Conservation (phyloP, 1,284 basidiomycete species). For the Trichosporon sp. region DNA sequence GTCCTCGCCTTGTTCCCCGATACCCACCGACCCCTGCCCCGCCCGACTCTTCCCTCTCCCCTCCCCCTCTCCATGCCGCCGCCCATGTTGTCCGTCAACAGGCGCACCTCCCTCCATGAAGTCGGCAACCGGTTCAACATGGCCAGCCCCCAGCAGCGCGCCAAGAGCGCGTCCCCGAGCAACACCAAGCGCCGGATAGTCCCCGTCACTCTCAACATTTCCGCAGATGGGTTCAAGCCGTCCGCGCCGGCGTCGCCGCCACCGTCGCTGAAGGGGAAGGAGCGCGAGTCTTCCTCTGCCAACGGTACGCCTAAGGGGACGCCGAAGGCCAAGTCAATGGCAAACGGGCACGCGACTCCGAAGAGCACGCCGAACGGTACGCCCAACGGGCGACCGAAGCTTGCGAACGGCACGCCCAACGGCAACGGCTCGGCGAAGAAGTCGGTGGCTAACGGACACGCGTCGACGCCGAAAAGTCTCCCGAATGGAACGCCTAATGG, state of each 20-base stretch:
- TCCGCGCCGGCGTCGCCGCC: neutral
- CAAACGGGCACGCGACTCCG: constrained; percentile 21
- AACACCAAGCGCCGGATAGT: constrained; percentile 16
- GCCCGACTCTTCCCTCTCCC: neutral
- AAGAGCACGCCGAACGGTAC: constrained; percentile 28
- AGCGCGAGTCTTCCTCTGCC: constrained; percentile 20
- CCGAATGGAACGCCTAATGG: neutral
- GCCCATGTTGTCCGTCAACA: constrained; percentile 10
- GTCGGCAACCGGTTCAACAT: constrained; percentile 15
- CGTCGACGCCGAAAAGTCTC: neutral
- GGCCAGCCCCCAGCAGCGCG: constrained; percentile 14
- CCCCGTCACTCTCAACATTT: constrained; percentile 12
- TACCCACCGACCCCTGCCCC: neutral
- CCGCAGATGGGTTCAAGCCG: constrained; percentile 5
- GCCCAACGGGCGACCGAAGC: constrained; percentile 2
- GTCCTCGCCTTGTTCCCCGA: constrained; percentile 1
- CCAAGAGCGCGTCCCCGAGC: constrained; percentile 13
- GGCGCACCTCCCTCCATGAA: constrained; percentile 15
- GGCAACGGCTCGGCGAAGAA: constrained; percentile 6
- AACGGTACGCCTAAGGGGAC: constrained; percentile 17
- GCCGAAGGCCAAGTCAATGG: neutral
- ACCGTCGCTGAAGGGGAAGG: constrained; percentile 30
- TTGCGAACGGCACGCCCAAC: constrained; percentile 10
- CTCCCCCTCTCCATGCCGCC: neutral
- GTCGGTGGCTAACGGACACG: constrained; percentile 1